These are phyloP conservation scores for Harringtonia lauricola DNA, from an alignment of 2,329 filamentous ascomycete genomes.

Conservation along the genomic window DNA sequence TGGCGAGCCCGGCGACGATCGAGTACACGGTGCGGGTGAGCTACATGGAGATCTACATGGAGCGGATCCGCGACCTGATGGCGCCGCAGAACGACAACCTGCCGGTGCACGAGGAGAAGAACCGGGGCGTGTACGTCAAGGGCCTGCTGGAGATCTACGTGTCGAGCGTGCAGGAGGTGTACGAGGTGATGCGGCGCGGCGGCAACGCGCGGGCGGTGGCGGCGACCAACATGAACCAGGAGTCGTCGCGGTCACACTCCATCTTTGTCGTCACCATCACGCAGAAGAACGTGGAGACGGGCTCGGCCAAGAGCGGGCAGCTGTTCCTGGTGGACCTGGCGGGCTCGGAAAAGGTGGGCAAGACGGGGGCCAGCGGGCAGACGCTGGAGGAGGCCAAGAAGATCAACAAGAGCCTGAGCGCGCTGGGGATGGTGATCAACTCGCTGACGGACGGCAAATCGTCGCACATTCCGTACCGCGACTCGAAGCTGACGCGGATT, in stretches of 20 bases:
- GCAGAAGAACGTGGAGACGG: slow-evolving; percentile 95
- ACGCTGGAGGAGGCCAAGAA: slow-evolving; percentile 98
- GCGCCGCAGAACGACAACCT: slow-evolving; percentile 91
- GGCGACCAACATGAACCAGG: slow-evolving; percentile 98
- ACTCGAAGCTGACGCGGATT: slow-evolving; percentile 95
- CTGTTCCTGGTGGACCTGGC: slow-evolving; percentile 97
- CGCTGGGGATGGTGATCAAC: slow-evolving; percentile 98
- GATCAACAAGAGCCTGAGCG: slow-evolving; percentile 99
- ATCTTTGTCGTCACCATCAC: slow-evolving; percentile 96
- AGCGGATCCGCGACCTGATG: slow-evolving; percentile 87
- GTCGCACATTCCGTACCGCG: slow-evolving; percentile 88
- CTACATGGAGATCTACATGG: slow-evolving; percentile 99
- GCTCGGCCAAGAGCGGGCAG: slow-evolving; percentile 90
- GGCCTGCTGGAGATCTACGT: slow-evolving; percentile 92
- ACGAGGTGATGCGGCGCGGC: slow-evolving; percentile 91
- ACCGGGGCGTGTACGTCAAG: slow-evolving; percentile 91
- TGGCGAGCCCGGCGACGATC: slow-evolving; percentile 83
- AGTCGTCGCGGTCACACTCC: slow-evolving; percentile 94
- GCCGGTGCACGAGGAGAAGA: slow-evolving; percentile 97
- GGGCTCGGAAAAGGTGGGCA: slow-evolving; percentile 96
- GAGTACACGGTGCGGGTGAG: slow-evolving; percentile 98
- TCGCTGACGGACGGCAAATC: slow-evolving; percentile 94
- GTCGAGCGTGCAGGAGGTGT: slow-evolving; percentile 89
- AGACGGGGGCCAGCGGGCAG: slow-evolving; percentile 94
- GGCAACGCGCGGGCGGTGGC: slow-evolving; percentile 84